These are phyloP conservation scores for Massarina eburnea DNA, from an alignment of 2,329 filamentous ascomycete genomes.

Conservation along the genomic window DNA sequence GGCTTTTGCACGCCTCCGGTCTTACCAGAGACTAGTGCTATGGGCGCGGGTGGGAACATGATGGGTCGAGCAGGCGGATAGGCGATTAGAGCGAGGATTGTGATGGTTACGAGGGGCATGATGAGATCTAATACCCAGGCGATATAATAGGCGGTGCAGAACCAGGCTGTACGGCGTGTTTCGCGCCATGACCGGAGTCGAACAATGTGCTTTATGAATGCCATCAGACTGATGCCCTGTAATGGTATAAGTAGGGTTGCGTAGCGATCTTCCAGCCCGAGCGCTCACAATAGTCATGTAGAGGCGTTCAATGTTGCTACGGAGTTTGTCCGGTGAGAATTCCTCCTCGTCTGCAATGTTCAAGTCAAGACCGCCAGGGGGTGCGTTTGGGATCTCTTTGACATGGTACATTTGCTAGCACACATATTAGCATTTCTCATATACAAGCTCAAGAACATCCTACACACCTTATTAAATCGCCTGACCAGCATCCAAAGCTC, in stretches of 20 bases:
- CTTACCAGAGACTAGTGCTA: constrained; percentile 69
- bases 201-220: constrained; percentile 71
- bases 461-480: constrained; percentile 69
- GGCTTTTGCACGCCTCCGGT: constrained; percentile 78
- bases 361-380: constrained; percentile 72
- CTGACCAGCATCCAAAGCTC: constrained; percentile 72
- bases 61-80: constrained; percentile 63
- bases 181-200: constrained; percentile 81
- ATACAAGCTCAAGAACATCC: neutral
- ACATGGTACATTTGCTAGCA: constrained; percentile 67
- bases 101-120: constrained; percentile 60
- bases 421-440: neutral
- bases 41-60: constrained; percentile 76
- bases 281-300: constrained; percentile 70
- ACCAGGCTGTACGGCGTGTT: constrained; percentile 65
- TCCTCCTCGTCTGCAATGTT: constrained; percentile 82
- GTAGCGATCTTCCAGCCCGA: neutral
- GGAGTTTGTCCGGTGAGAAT: constrained; percentile 81
- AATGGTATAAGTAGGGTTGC: constrained; percentile 7
- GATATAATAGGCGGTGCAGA: constrained; percentile 61
- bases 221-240: constrained; percentile 63
- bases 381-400: constrained; percentile 63
- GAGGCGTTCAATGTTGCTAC: constrained; percentile 74
- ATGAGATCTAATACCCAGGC: constrained; percentile 77
- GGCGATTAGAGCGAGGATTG: constrained; percentile 65